Percentiles rank a stretch among this genome's conserved stretches.
Evolutionary conservation across 2,329 filamentous ascomycete species (phyloP).

Genomic region (Sclerotinia minor): DNA sequence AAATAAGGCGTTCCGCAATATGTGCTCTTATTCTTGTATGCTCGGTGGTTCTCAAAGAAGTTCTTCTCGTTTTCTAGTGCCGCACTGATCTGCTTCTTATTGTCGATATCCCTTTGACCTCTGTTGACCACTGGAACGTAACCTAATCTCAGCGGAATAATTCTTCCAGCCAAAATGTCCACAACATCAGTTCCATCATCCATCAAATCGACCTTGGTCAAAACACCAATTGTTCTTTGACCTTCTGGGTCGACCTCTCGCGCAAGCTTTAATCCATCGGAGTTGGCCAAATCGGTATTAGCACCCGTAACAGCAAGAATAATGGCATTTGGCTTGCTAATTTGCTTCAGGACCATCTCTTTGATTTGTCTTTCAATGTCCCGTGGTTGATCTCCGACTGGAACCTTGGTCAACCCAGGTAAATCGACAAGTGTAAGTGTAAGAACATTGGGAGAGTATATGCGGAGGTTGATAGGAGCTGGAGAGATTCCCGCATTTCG

Average conservation of each 20-base stretch:
- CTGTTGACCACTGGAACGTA: slow-evolving; percentile 98
- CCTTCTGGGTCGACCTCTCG: slow-evolving; percentile 96
- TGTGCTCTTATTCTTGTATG: slow-evolving; percentile 96
- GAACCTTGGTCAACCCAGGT: slow-evolving; percentile 93
- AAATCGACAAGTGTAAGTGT: slow-evolving; percentile 96
- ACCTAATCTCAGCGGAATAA: slow-evolving; percentile 90
- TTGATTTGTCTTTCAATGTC: slow-evolving; percentile 96
- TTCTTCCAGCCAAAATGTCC: slow-evolving; percentile 94
- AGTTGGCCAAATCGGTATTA: slow-evolving; percentile 98
- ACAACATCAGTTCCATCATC: slow-evolving; percentile 98
- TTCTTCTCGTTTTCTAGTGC: slow-evolving; percentile 92
- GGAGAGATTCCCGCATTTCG: slow-evolving; percentile 96
- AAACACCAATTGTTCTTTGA: slow-evolving; percentile 94
- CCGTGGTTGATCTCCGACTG: slow-evolving; percentile 91
- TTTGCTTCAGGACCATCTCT: slow-evolving; percentile 98
- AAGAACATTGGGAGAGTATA: slow-evolving; percentile 97
- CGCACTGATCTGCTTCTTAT: slow-evolving; percentile 89
- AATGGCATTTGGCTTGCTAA: slow-evolving; percentile 97
- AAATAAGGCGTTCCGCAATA: slow-evolving; percentile 98
- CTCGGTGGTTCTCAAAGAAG: slow-evolving; percentile 98
- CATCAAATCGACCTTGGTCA: slow-evolving; percentile 99
- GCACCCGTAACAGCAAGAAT: slow-evolving; percentile 94
- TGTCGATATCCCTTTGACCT: slow-evolving; percentile 97
- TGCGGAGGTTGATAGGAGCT: slow-evolving; percentile 93
- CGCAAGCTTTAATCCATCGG: slow-evolving; percentile 92